Evolutionary conservation across 2,329 filamentous ascomycete species (phyloP).

Genomic region (Truncatella angustata): DNA sequence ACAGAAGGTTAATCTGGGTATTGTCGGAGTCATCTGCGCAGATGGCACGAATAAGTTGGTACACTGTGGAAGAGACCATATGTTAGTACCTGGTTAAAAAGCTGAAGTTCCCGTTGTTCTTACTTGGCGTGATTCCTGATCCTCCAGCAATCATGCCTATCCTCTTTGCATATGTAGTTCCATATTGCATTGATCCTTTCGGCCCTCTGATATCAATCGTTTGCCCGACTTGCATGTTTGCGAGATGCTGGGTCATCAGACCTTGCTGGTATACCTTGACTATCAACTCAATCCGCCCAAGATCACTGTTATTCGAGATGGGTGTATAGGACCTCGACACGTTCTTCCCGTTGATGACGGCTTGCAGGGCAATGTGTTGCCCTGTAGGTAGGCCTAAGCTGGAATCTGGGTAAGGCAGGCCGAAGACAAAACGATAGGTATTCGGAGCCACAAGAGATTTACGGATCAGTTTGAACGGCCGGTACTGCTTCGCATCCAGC

Average conservation of each 20-base stretch:
- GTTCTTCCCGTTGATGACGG: constrained; percentile 40
- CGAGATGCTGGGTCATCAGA: constrained; percentile 48
- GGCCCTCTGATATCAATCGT: constrained; percentile 52
- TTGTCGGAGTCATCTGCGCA: constrained; percentile 57
- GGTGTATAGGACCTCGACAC: constrained; percentile 55
- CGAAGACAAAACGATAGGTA: constrained; percentile 46
- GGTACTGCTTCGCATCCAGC: constrained; percentile 1
- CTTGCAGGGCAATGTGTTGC: constrained; percentile 54
- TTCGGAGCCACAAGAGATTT: constrained; percentile 39
- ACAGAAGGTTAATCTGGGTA: constrained; percentile 56
- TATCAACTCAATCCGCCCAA: constrained; percentile 47
- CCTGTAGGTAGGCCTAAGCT: constrained; percentile 55
- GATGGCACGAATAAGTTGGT: constrained; percentile 61
- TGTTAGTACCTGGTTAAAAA: not conserved
- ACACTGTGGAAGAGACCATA: constrained; percentile 31
- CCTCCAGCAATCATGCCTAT: constrained; percentile 57
- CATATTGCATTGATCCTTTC: constrained; percentile 55
- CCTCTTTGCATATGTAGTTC: constrained; percentile 36
- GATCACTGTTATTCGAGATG: constrained; percentile 47
- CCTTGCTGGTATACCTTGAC: constrained; percentile 52
- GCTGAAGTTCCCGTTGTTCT: no score
- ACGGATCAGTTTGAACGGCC: not conserved
- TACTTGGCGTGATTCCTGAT: constrained; percentile 48
- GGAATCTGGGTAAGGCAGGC: constrained; percentile 40
- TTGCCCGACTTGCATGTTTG: constrained; percentile 44